Evolutionary conservation across 139 green algal genomes (phyloP).

Genomic region (Micromonas commoda): DNA sequence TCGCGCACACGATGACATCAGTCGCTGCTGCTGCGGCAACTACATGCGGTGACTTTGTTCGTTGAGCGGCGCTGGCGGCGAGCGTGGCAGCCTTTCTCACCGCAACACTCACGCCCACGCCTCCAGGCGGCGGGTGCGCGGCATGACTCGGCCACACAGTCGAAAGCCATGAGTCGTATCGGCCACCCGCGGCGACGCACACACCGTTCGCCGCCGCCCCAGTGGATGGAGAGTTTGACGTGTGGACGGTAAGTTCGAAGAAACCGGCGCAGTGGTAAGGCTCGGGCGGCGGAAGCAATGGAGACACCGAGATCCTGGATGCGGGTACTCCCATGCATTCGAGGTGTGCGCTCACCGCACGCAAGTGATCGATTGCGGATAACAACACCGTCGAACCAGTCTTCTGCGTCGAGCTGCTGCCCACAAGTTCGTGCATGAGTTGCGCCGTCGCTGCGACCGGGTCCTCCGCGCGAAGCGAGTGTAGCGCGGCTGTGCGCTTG

Average conservation of each 20-base stretch:
- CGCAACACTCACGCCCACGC: slow-evolving; percentile 60
- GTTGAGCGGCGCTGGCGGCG: neutral
- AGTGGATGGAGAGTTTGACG: too few species aligned
- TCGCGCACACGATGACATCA: slow-evolving; percentile 69
- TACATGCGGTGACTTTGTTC: neutral
- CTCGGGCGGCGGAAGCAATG: neutral
- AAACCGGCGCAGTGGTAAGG: neutral
- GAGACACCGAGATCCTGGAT: neutral
- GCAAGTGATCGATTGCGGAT: neutral
- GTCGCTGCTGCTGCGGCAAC: slow-evolving; percentile 1
- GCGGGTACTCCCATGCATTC: neutral
- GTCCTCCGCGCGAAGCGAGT: too few species aligned
- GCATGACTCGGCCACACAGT: slow-evolving; percentile 44
- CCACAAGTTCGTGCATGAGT: too few species aligned
- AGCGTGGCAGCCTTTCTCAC: slow-evolving; percentile 47
- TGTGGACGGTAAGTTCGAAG: neutral
- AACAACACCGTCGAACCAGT: neutral
- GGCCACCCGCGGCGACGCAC: slow-evolving; percentile 33
- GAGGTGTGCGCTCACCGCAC: neutral
- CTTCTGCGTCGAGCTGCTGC: neutral
- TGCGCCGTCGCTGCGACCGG: too few species aligned
- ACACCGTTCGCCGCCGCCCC: neutral
- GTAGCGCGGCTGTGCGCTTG: neutral
- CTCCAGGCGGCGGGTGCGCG: slow-evolving; percentile 40
- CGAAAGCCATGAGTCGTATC: slow-evolving; percentile 65